phyloP scores from a whole-genome alignment of 2,329 filamentous ascomycete genomes.

The Colletotrichum phormii region DNA sequence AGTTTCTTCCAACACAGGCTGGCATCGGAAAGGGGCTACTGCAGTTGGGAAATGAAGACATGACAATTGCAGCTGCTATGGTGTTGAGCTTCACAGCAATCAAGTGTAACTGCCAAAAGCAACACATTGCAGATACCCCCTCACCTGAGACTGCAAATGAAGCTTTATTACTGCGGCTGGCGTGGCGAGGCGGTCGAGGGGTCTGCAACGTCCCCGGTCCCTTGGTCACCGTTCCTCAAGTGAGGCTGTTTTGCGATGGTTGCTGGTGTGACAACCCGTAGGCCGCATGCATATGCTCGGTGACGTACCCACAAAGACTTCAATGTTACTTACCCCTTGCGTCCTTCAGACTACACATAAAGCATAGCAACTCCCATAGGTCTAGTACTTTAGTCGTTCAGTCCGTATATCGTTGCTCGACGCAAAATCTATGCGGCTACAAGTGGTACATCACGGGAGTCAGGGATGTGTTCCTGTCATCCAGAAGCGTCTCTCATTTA shows the following conservation, averaged over 20 bases:
- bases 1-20: not conserved
- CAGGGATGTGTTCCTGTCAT: too few species aligned
- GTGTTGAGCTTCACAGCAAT: not conserved
- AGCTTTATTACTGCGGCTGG: slow-evolving; percentile 20
- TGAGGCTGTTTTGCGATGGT: slow-evolving; percentile 23
- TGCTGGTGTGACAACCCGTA: slow-evolving; percentile 23
- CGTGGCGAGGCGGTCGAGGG: slow-evolving; percentile 2
- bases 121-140: not conserved
- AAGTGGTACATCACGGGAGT: too few species aligned
- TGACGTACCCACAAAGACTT: slow-evolving; percentile 17
- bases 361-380: not conserved
- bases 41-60: not conserved
- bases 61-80: not conserved
- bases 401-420: not conserved
- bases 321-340: not conserved
- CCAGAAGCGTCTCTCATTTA: too few species aligned
- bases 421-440: too few species aligned
- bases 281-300: slow-evolving; percentile 26
- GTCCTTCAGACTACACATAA: not conserved
- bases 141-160: slow-evolving; percentile 10
- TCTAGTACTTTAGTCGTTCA: not conserved
- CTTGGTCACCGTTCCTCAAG: slow-evolving; percentile 1
- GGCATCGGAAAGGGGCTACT: not conserved
- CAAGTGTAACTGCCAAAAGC: not conserved
- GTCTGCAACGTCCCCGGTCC: slow-evolving; percentile 1